Evolutionary conservation across 352 stramenopile species (phyloP).

Genomic region (Globisporangium paddicum): DNA sequence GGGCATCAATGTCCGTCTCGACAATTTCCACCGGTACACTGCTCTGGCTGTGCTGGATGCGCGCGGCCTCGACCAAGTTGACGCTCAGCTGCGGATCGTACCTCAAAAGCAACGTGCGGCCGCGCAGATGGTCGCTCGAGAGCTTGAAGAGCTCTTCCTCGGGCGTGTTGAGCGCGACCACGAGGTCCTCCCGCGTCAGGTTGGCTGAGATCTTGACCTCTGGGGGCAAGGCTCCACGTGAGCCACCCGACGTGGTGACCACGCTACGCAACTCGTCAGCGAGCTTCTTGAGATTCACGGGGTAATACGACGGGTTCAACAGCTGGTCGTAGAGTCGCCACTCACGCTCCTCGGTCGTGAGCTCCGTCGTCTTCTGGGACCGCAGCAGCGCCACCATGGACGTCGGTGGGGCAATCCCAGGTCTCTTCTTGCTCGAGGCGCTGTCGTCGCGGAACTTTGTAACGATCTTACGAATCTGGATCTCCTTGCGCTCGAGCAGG

Average conservation of each 20-base stretch:
- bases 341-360: constrained; percentile 63
- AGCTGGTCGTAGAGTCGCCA: constrained; percentile 69
- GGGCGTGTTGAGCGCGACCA: constrained; percentile 51
- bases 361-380: constrained; percentile 34
- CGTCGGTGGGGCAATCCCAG: constrained; percentile 7
- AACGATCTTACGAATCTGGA: constrained; percentile 67
- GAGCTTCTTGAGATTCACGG: constrained; percentile 42
- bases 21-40: constrained; percentile 30
- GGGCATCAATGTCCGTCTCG: constrained; percentile 80
- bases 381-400: constrained; percentile 49
- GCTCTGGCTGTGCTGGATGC: constrained; percentile 29
- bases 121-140: constrained; percentile 46
- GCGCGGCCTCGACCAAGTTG: constrained; percentile 44
- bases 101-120: constrained; percentile 56
- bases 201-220: constrained; percentile 26
- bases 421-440: constrained; percentile 11
- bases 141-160: constrained; percentile 78
- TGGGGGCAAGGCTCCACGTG: constrained; percentile 1
- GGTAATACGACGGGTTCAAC: constrained; percentile 69
- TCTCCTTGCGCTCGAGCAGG: constrained; percentile 65
- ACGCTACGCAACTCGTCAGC: constrained; percentile 11
- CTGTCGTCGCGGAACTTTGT: constrained; percentile 61
- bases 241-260: not conserved
- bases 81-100: constrained; percentile 49
- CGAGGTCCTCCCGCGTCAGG: constrained; percentile 54